Conservation (phyloP, 768 basidiomycete species). For the Atractiella rhizophila region DNA sequence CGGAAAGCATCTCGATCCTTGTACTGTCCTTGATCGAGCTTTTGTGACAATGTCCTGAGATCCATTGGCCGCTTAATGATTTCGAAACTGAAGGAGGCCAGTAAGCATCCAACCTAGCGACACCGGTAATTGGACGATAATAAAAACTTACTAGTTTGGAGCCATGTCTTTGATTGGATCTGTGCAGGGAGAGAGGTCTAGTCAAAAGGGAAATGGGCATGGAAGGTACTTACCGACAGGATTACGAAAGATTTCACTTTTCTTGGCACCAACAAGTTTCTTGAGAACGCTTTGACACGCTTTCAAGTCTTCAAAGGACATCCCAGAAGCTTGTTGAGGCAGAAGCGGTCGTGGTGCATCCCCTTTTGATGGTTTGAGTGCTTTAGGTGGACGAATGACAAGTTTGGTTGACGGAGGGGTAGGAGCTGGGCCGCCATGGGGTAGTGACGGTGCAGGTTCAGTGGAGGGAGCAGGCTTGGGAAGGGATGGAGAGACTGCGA, state of each 20-base stretch:
- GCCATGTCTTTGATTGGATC: constrained; percentile 82
- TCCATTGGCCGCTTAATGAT: constrained; percentile 88
- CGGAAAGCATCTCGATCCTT: constrained; percentile 58
- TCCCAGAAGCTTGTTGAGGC: constrained; percentile 12
- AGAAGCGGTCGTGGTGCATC: constrained; percentile 2
- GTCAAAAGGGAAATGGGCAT: neutral
- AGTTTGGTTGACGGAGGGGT: neutral
- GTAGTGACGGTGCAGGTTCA: neutral
- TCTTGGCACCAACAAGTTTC: constrained; percentile 52
- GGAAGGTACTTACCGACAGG: constrained; percentile 31
- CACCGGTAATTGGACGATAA: constrained; percentile 17
- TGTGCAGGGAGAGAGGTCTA: neutral
- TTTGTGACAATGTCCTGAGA: constrained; percentile 60
- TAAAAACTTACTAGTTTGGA: too few species aligned
- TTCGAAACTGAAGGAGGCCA: too few species aligned
- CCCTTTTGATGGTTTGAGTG: constrained; percentile 9
- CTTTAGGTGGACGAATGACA: neutral
- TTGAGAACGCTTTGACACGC: constrained; percentile 26
- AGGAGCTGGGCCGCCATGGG: neutral
- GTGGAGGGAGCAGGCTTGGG: neutral
- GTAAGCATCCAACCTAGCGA: constrained; percentile 3
- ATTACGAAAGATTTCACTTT: constrained; percentile 45
- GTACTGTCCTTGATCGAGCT: constrained; percentile 66
- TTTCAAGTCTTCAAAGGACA: constrained; percentile 13
- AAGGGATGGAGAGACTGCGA: neutral